Base-by-base conservation (phyloP, 1,284 basidiomycete genomes). In the Leccinum ponderosum region DNA sequence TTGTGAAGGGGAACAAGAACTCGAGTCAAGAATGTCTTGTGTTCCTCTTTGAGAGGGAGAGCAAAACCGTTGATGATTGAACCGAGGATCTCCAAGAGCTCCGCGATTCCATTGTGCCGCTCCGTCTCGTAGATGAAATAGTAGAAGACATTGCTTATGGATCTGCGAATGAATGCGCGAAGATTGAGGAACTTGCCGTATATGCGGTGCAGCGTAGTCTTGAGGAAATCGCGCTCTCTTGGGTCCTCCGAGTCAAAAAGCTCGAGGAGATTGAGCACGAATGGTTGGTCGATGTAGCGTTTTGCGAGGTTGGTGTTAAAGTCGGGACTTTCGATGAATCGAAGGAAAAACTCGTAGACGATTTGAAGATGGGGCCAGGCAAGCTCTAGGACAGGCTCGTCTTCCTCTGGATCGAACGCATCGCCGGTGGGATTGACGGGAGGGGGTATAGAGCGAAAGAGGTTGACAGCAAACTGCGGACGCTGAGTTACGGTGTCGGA, bases 51-150 rank as follows among this genome's bases (percentile, higher is more conserved):
- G 72, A 99, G 86, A 25, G 97, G 97, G 4, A 99, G 79, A 2
- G 97, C 97, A 71, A 99, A 99, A 31, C 97, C 97, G 73, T 99
- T 99, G 86, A 99, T 99, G 79, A 99, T 99, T 27, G 97, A 98
- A 2, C 97, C 97, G 47, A 99, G 84, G 64, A 99, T 99, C 77
- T 99, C 97, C 63, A 99, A 83, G 51, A 99, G 84, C 77, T 99
- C 97, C 48, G 97, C 97, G 67, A 99, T 98, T 53, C 97, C 97
- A 74, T 99, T 99, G 82, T 99, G 97, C 54, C 97, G 87, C 75
- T 99, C 97, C 1, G 96, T 97, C 76, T 99, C 97, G 78, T 99
- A 99, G 68, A 99, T 86, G 80, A 99, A 99, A 74, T 97, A 91
- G 85, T 97, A 99, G 77, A 99, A 99, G 72, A 99, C 97, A 70